phyloP scores from a whole-genome alignment of 2,329 filamentous ascomycete genomes.

The Colletotrichum caudatum region DNA sequence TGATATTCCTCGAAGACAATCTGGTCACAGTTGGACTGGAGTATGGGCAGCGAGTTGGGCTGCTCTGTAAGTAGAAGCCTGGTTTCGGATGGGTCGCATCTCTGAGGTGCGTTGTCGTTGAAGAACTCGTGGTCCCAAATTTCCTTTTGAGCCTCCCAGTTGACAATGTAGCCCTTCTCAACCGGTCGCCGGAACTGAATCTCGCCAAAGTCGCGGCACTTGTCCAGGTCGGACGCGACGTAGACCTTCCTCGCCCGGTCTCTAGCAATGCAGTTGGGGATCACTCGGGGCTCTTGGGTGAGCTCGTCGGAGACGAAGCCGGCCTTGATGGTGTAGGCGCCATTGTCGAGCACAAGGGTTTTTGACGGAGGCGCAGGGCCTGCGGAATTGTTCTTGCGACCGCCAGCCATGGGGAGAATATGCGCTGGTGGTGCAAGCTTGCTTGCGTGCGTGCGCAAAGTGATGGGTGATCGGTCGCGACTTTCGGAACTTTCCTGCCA shows the following conservation, averaged over 20 bases:
- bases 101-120: slow-evolving; percentile 72
- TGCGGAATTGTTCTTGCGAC: slow-evolving; percentile 65
- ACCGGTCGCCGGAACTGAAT: slow-evolving; percentile 88
- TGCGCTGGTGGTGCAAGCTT: slow-evolving; percentile 3
- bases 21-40: slow-evolving; percentile 94
- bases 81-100: slow-evolving; percentile 83
- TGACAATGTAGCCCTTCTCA: slow-evolving; percentile 94
- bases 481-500: not conserved
- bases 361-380: slow-evolving; percentile 66
- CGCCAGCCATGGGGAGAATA: slow-evolving; percentile 55
- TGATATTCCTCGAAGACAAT: slow-evolving; percentile 98
- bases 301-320: slow-evolving; percentile 72
- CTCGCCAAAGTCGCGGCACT: slow-evolving; percentile 90
- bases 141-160: slow-evolving; percentile 95
- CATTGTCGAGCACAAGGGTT: slow-evolving; percentile 94
- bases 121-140: slow-evolving; percentile 95
- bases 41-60: slow-evolving; percentile 81
- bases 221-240: slow-evolving; percentile 80
- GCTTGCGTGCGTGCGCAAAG: not conserved
- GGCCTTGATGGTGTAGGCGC: slow-evolving; percentile 90
- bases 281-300: slow-evolving; percentile 71
- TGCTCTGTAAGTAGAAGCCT: slow-evolving; percentile 87
- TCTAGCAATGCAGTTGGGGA: slow-evolving; percentile 91
- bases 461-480: not conserved
- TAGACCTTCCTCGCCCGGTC: slow-evolving; percentile 84